Conservation (phyloP, 208 protist genomes). For the Crithidia bombi region DNA sequence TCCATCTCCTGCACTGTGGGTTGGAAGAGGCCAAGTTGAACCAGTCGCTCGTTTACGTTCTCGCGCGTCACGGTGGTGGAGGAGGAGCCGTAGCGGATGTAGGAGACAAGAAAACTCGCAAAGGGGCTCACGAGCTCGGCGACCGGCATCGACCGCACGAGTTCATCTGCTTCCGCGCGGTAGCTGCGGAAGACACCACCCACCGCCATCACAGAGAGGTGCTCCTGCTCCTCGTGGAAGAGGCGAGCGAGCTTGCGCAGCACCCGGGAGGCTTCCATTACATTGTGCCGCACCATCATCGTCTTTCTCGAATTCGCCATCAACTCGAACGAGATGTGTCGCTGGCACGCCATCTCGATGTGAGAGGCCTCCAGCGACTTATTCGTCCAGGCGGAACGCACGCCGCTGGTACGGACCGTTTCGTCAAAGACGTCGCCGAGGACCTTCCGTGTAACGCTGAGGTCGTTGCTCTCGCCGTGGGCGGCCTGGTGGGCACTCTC, state of each 20-base stretch:
- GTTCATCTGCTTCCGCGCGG: conserved; percentile 69
- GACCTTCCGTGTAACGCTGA: conserved; percentile 71
- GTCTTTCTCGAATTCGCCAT: conserved; percentile 83
- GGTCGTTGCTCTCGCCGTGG: conserved; percentile 84
- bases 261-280: conserved; percentile 59
- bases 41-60: conserved; percentile 68
- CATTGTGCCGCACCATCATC: conserved; percentile 81
- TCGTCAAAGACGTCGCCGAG: conserved; percentile 86
- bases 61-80: conserved; percentile 67
- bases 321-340: conserved; percentile 73
- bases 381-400: conserved; percentile 86
- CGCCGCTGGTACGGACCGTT: conserved; percentile 82
- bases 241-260: conserved; percentile 72
- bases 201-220: conserved; percentile 56
- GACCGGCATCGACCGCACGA: conserved; percentile 58
- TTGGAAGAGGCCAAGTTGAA: conserved; percentile 64
- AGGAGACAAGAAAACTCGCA: conserved; percentile 70
- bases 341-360: conserved; percentile 82
- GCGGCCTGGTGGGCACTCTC: conserved; percentile 71
- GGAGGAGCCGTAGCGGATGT: conserved; percentile 67
- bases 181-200: conserved; percentile 81
- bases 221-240: conserved; percentile 85
- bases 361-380: conserved; percentile 89
- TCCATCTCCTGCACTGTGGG: conserved; percentile 68
- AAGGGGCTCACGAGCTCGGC: conserved; percentile 84